Evolutionary conservation across 176 grass and related monocot genomes (phyloP).

Genomic region (Carex pumila): DNA sequence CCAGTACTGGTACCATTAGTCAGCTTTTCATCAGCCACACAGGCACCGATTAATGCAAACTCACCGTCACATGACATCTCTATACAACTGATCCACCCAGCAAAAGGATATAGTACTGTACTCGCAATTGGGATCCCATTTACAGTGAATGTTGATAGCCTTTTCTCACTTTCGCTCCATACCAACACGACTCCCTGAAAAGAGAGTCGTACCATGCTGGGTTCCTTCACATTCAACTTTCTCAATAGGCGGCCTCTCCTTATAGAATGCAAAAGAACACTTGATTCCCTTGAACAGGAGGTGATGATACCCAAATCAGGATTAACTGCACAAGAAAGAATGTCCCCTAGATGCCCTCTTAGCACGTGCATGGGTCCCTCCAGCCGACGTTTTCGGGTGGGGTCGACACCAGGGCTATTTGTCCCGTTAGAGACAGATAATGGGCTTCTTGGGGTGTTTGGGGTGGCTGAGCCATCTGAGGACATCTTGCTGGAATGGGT

Average conservation of each 20-base stretch:
- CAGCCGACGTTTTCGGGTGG: conserved; percentile 47
- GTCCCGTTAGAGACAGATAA: conserved; percentile 31
- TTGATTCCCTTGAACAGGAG: conserved; percentile 62
- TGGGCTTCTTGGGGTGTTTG: conserved; percentile 54
- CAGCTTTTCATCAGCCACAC: conserved; percentile 39
- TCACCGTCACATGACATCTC: conserved; percentile 81
- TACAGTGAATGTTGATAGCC: conserved; percentile 80
- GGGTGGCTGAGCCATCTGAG: conserved; percentile 46
- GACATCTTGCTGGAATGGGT: conserved; percentile 45
- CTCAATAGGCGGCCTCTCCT: conserved; percentile 73
- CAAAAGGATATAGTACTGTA: conserved; percentile 55
- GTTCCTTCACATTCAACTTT: conserved; percentile 50
- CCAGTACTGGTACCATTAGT: conserved; percentile 24
- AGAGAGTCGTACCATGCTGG: conserved; percentile 63
- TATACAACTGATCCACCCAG: conserved; percentile 76
- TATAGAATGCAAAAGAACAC: conserved; percentile 89
- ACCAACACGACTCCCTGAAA: conserved; percentile 81
- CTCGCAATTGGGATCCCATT: conserved; percentile 76
- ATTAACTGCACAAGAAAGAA: conserved; percentile 77
- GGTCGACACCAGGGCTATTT: conserved; percentile 38
- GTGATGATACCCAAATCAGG: conserved; percentile 79
- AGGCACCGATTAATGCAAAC: conserved; percentile 67
- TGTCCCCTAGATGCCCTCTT: conserved; percentile 87
- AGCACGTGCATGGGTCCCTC: conserved; percentile 95
- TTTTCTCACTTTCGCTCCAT: conserved; percentile 79